Evolutionary conservation across 176 grass and related monocot genomes (phyloP).

Genomic region (Pontederia crassipes): DNA sequence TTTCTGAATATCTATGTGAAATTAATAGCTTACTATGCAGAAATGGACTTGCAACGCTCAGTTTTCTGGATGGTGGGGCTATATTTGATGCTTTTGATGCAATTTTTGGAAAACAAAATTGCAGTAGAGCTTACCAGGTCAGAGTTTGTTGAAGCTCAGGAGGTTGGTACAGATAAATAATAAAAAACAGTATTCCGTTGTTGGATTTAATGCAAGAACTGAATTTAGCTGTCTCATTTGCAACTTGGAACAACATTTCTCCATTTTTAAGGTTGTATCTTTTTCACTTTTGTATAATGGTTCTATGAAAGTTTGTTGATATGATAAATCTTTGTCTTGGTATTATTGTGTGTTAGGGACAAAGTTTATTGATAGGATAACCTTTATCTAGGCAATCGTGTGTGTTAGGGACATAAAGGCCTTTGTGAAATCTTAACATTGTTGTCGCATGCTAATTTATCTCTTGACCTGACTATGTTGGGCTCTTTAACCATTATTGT

Average conservation of each 20-base stretch:
- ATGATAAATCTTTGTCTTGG: too few species aligned
- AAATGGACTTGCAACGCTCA: slow-evolving; percentile 79
- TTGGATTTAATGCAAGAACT: neutral
- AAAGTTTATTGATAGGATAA: too few species aligned
- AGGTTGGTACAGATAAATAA: slow-evolving; percentile 33
- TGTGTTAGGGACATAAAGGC: too few species aligned
- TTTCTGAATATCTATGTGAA: neutral
- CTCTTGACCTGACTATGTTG: too few species aligned
- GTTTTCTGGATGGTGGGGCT: slow-evolving; percentile 68
- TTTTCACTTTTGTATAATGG: neutral
- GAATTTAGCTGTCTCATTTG: too few species aligned
- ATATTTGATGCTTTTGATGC: slow-evolving; percentile 88
- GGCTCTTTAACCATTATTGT: too few species aligned
- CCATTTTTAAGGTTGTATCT: slow-evolving; percentile 2
- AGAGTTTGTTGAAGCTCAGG: slow-evolving; percentile 93
- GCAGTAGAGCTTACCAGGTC: slow-evolving; percentile 82
- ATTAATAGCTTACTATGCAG: slow-evolving; percentile 29
- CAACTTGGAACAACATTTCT: too few species aligned
- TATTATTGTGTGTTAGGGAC: too few species aligned
- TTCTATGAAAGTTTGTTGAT: too few species aligned
- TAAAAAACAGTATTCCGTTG: neutral
- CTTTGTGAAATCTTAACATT: too few species aligned
- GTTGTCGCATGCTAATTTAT: too few species aligned
- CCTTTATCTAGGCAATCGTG: too few species aligned
- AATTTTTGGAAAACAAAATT: slow-evolving; percentile 89